Evolutionary conservation across 148 eudicot genomes (phyloP).

Genomic region (Heliosperma pusillum): DNA sequence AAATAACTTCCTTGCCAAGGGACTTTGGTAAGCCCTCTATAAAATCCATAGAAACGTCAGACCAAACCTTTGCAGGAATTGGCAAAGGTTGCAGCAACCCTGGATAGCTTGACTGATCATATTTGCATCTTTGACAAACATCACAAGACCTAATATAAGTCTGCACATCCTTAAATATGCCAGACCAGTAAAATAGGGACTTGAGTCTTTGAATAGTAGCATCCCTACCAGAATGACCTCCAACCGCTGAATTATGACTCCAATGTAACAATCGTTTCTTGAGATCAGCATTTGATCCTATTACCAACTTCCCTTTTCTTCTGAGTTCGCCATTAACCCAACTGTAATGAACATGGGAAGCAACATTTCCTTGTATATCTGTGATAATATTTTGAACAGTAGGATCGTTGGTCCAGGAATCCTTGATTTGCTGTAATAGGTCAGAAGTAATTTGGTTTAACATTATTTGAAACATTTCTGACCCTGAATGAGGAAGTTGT

Average conservation of each 20-base stretch:
- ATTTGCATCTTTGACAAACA: background rate
- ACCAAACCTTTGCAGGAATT: background rate
- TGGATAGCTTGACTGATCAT: background rate
- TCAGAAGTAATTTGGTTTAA: too few relatives aligned
- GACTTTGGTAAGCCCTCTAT: background rate
- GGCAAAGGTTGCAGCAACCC: constrained; percentile 20
- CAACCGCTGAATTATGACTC: background rate
- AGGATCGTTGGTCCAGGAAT: background rate
- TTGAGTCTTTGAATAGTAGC: background rate
- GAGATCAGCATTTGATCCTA: background rate
- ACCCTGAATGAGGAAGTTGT: background rate
- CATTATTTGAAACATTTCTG: too few relatives aligned
- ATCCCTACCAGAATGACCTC: background rate
- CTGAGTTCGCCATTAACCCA: background rate
- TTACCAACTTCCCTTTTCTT: constrained; percentile 11
- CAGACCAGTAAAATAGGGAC: constrained; percentile 8
- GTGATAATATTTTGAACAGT: background rate
- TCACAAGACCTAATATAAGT: background rate
- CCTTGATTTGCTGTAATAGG: background rate
- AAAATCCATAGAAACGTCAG: background rate
- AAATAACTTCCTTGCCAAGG: background rate
- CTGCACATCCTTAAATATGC: background rate
- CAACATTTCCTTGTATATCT: background rate
- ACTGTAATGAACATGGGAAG: background rate
- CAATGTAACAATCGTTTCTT: background rate